Conservation (phyloP, 768 basidiomycete species). For the Saitozyma podzolica region DNA sequence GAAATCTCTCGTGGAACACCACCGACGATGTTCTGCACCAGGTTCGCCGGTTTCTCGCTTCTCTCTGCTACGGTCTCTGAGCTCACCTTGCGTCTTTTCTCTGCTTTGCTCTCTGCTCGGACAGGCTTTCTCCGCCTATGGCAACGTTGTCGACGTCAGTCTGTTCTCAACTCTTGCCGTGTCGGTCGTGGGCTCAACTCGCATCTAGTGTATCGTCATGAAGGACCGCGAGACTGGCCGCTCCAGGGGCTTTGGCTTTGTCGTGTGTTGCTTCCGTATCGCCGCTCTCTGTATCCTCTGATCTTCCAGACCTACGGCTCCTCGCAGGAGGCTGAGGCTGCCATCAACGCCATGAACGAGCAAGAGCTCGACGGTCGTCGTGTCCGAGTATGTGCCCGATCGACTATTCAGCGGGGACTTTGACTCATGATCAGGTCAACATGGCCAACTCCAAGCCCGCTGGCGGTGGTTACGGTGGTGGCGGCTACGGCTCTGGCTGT, state of each 20-base stretch:
- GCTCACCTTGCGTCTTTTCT: conserved; percentile 51
- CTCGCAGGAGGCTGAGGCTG: conserved; percentile 68
- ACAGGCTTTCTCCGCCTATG: conserved; percentile 80
- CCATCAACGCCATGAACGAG: conserved; percentile 78
- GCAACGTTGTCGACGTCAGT: conserved; percentile 89
- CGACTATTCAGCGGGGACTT: not conserved
- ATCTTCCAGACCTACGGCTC: conserved; percentile 50
- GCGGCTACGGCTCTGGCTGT: conserved; percentile 40
- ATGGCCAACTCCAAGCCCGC: conserved; percentile 55
- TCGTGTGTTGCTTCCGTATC: conserved; percentile 56
- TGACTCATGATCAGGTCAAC: conserved; percentile 57
- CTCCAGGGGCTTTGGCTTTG: conserved; percentile 96
- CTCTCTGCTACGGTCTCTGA: conserved; percentile 9
- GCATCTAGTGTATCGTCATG: conserved; percentile 85
- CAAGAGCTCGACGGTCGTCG: conserved; percentile 89
- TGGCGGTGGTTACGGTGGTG: conserved; percentile 46
- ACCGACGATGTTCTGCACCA: conserved; percentile 85
- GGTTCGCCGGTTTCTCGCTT: conserved; percentile 59
- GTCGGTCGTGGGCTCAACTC: conserved; percentile 4
- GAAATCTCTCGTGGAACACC: conserved; percentile 60
- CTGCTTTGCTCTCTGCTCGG: conserved; percentile 33
- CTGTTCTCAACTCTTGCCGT: conserved; percentile 48
- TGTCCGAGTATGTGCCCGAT: conserved; percentile 61
- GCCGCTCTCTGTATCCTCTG: conserved; percentile 4
- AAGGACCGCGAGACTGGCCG: conserved; percentile 97